A percentile compares a stretch with the other conserved stretches of the same genome.
These are phyloP conservation scores for Acanthamoeba lenticulata DNA, from an alignment of 208 protist genomes.

Conservation along the genomic window DNA sequence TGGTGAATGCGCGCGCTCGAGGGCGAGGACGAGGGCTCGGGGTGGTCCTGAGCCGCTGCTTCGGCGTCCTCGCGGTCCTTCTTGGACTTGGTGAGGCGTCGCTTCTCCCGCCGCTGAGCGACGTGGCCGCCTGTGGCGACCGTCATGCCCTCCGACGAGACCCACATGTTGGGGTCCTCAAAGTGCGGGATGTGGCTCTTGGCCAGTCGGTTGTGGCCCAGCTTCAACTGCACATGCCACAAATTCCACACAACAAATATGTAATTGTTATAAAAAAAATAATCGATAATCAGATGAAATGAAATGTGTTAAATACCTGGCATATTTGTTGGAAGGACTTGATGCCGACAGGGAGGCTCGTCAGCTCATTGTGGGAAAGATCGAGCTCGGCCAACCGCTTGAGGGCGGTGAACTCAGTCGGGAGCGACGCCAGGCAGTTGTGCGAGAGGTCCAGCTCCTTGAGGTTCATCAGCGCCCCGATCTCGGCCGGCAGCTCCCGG, in stretches of 20 bases:
- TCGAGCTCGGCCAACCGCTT: not conserved
- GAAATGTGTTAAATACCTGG: not conserved
- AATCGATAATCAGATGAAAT: not conserved
- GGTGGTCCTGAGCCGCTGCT: not conserved
- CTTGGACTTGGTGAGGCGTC: not conserved
- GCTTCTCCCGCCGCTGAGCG: not conserved
- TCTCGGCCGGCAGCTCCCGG: not conserved
- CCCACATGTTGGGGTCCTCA: constrained; percentile 18
- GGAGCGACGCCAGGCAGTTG: constrained; percentile 5
- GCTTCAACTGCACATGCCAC: not conserved
- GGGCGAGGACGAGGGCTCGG: no score
- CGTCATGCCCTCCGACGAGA: constrained; percentile 13
- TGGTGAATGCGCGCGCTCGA: no score
- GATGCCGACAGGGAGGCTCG: constrained; percentile 23
- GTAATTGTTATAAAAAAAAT: not conserved
- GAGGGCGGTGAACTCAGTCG: not conserved
- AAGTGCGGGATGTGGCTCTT: constrained; percentile 25
- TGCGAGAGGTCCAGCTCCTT: constrained; percentile 31
- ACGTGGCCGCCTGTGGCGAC: not conserved
- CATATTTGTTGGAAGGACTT: constrained; percentile 21
- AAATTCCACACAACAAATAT: not conserved
- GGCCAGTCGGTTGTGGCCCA: not conserved
- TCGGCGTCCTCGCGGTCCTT: not conserved
- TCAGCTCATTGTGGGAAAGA: constrained; percentile 1
- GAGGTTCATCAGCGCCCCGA: not conserved